A percentile compares a stretch with the other conserved stretches of the same genome.
phyloP scores from a whole-genome alignment of 1,284 basidiomycete species.

The Omphalotus olearius region DNA sequence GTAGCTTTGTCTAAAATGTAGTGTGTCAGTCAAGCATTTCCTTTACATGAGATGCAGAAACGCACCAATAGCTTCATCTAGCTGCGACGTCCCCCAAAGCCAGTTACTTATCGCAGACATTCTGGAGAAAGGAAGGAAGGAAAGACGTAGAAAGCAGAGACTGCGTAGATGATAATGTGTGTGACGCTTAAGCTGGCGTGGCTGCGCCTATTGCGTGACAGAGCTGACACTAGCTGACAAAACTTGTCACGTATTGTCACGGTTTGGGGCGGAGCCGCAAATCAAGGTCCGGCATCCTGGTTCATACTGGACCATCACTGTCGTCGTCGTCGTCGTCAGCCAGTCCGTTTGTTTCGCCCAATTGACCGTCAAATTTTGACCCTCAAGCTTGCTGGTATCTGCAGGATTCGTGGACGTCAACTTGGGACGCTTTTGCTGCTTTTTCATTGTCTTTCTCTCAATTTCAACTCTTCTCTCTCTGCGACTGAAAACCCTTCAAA shows the following conservation, averaged over 20 bases:
- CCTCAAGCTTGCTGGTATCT: neutral
- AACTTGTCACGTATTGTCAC: neutral
- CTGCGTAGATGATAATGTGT: slow-evolving; percentile 6
- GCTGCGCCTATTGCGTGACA: neutral
- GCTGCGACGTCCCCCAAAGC: slow-evolving; percentile 55
- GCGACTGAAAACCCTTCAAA: slow-evolving; percentile 1
- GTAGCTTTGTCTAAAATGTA: slow-evolving; percentile 74
- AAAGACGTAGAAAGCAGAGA: neutral
- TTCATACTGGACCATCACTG: slow-evolving; percentile 9
- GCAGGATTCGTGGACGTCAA: slow-evolving; percentile 1
- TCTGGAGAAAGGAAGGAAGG: slow-evolving; percentile 1
- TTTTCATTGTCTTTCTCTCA: slow-evolving; percentile 2
- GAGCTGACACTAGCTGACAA: neutral
- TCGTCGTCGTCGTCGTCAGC: slow-evolving; percentile 9
- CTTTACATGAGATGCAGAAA: neutral
- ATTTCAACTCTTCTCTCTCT: slow-evolving; percentile 1
- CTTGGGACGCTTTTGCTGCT: neutral
- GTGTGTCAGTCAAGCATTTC: neutral
- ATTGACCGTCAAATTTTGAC: neutral
- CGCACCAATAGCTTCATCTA: slow-evolving; percentile 54
- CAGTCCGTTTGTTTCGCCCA: neutral
- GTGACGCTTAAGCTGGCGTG: neutral
- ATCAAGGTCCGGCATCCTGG: slow-evolving; percentile 5
- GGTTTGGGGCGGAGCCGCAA: slow-evolving; percentile 8
- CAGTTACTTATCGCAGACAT: slow-evolving; percentile 48